phyloP scores from a whole-genome alignment of 106 monocot species.

The Chionographis japonica region DNA sequence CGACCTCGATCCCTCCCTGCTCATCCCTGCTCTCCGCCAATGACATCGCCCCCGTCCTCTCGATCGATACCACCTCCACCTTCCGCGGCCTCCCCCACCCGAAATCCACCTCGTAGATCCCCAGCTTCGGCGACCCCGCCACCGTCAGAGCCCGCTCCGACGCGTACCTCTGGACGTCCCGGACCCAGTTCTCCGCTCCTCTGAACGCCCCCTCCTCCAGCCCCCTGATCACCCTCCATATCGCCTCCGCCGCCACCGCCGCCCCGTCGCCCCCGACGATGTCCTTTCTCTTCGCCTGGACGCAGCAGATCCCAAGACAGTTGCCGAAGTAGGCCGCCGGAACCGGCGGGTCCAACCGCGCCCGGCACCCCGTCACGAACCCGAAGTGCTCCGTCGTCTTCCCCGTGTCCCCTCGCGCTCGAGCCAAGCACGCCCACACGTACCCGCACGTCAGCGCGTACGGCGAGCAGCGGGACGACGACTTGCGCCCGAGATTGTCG shows the following conservation, averaged over 20 bases:
- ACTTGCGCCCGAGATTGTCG: too few relatives aligned
- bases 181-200: slow-evolving; percentile 32
- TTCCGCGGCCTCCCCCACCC: slow-evolving; percentile 54
- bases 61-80: slow-evolving; percentile 58
- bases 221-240: slow-evolving; percentile 30
- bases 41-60: slow-evolving; percentile 47
- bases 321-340: slow-evolving; percentile 49
- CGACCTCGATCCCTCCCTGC: slow-evolving; percentile 49
- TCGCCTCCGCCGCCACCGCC: slow-evolving; percentile 27
- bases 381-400: slow-evolving; percentile 12
- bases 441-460: slow-evolving; percentile 16
- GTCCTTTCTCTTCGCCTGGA: slow-evolving; percentile 17
- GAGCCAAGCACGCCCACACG: slow-evolving; percentile 30
- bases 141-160: slow-evolving; percentile 16
- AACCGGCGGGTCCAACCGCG: slow-evolving; percentile 11
- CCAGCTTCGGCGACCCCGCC: slow-evolving; percentile 47
- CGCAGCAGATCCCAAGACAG: slow-evolving; percentile 27
- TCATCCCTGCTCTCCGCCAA: slow-evolving; percentile 41
- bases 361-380: slow-evolving; percentile 28
- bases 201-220: slow-evolving; percentile 22
- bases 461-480: not conserved
- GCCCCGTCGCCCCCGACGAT: slow-evolving; percentile 19
- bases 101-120: slow-evolving; percentile 54
- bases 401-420: not conserved
- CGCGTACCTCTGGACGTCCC: slow-evolving; percentile 6